Conservation (phyloP, 2,329 filamentous ascomycete genomes). For the Xylariaceae sp. region DNA sequence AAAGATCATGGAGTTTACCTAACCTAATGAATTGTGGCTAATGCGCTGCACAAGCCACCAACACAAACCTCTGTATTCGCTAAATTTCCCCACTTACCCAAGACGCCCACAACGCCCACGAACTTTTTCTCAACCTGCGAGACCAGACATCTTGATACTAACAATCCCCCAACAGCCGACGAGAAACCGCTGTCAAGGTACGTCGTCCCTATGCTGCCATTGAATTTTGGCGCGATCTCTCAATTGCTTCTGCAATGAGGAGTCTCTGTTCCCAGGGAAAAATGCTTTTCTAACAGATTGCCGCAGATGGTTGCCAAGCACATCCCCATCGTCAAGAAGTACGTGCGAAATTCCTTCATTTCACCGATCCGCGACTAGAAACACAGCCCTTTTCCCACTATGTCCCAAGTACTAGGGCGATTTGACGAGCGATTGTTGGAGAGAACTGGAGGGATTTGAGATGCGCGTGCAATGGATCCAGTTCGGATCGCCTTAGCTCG, state of each 20-base stretch:
- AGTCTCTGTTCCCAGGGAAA: not conserved
- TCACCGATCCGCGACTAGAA: constrained; percentile 12
- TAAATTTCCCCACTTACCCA: constrained; percentile 24
- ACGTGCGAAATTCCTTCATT: constrained; percentile 47
- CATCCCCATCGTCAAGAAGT: constrained; percentile 99
- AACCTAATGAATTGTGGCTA: constrained; percentile 13
- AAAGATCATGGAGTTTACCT: not conserved
- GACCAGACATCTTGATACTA: constrained; percentile 25
- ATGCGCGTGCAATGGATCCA: constrained; percentile 5
- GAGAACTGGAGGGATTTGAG: not conserved
- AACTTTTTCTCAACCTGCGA: constrained; percentile 25
- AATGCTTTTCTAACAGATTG: constrained; percentile 22
- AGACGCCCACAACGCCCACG: constrained; percentile 21
- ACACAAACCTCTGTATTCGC: constrained; percentile 21
- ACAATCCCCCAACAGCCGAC: constrained; percentile 26
- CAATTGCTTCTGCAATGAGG: not conserved
- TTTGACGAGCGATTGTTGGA: not conserved
- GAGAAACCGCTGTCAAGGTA: constrained; percentile 31
- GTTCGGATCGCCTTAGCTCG: not conserved
- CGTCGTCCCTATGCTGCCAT: constrained; percentile 3
- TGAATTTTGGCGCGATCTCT: not conserved
- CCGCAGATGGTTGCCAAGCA: constrained; percentile 96
- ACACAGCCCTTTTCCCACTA: not conserved
- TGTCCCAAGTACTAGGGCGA: not conserved
- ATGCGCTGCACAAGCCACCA: constrained; percentile 16